These are phyloP conservation scores for Helicostylum pulchrum DNA, from an alignment of 192 early-diverging fungal genomes.

Conservation along the genomic window DNA sequence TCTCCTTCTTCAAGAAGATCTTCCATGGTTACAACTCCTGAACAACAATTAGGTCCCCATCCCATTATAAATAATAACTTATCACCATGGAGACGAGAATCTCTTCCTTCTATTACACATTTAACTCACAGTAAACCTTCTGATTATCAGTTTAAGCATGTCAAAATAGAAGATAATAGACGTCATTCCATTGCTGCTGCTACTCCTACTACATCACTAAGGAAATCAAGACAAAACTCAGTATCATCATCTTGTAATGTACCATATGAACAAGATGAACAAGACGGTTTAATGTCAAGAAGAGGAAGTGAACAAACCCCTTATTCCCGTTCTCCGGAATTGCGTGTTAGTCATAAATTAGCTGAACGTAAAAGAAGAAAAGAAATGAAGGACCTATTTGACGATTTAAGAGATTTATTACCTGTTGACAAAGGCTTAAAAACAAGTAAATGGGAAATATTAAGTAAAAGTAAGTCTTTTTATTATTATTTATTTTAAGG, in stretches of 20 bases:
- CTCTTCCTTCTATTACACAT: conserved; percentile 18
- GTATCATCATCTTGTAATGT: conserved; percentile 2
- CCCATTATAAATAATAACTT: conserved; percentile 3
- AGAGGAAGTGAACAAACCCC: conserved; percentile 33
- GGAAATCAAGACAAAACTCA: background rate
- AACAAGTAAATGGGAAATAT: conserved; percentile 87
- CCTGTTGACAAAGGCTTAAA: conserved; percentile 76
- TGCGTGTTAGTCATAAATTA: conserved; percentile 80
- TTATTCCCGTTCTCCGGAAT: conserved; percentile 68
- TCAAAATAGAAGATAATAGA: conserved; percentile 16
- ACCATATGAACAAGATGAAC: conserved; percentile 5
- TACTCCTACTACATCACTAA: background rate
- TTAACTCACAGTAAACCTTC: background rate
- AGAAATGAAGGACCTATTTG: conserved; percentile 90
- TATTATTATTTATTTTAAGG: background rate
- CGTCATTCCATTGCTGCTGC: conserved; percentile 32
- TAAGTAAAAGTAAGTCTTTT: conserved; percentile 67
- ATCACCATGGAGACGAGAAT: conserved; percentile 21
- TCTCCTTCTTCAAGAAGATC: conserved; percentile 15
- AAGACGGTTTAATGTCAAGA: background rate
- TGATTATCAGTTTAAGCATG: background rate
- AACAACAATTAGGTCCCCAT: conserved; percentile 3
- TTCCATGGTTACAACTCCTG: conserved; percentile 2
- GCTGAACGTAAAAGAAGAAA: conserved; percentile 83
- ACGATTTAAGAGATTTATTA: conserved; percentile 70